Evolutionary conservation across 192 early-diverging fungal species (phyloP), one percentile per base, ranked within the genome.

Genomic region (Rhizophagus prolifer): DNA sequence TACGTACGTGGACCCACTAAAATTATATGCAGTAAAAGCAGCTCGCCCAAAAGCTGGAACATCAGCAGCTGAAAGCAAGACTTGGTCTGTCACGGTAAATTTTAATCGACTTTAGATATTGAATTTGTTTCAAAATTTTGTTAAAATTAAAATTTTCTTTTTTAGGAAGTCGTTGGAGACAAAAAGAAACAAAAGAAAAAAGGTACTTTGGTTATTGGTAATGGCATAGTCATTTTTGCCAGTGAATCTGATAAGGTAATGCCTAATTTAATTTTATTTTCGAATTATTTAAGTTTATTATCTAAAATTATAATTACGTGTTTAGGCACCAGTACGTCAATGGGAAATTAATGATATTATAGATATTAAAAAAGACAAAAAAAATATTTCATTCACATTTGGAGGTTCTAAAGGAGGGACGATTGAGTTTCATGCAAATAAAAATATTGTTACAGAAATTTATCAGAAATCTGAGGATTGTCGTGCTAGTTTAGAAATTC

Each of bases 131-230:
- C 9, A 38, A 41, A 21, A 46, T 54, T 23, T 23, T 21, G 14
- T 30, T n/a, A 26, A 62, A 50, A 28, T 12, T 76, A 41, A 23
- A 14, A 31, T 7, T 8, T 38, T 0, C 36, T 46, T 54, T 25
- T 50, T 34, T 81, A 88, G 70, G 89, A 91, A 84, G 75, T 86
- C 38, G 31, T 66, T 38, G 31, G 19, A 63, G 91, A 91, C 80
- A 93, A 93, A 75, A 94, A 94, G 78, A 93, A 92, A 76, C 90
- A 90, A 79, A 88, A 88, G 69, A 85, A 84, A 36, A 89, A 88
- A 71, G 89, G 92, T n/a, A 89, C 83, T 14, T 79, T 94, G 63
- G 85, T 86, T 31, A 80, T 93, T 44, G 90, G 90, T 74, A 90
- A 92, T 77, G 74, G 82, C 16, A 85, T 83, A 67, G 78, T 94